Conservation (phyloP, 345 rosid species). For the Euphorbia lathyris region DNA sequence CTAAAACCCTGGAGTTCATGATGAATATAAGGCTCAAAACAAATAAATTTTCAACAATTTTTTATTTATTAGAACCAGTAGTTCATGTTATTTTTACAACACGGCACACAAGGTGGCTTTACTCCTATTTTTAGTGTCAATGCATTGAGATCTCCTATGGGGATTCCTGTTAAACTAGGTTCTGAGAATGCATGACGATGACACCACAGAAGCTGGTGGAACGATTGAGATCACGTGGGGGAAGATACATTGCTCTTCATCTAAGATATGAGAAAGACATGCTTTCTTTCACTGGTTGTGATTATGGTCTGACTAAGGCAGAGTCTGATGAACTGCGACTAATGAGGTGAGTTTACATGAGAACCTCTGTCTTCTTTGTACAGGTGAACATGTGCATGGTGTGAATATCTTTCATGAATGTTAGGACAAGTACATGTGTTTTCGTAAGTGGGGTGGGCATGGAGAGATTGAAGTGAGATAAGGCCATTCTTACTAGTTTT, state of each 20-base stretch:
- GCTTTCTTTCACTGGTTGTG: constrained; percentile 94
- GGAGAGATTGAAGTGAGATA: background rate
- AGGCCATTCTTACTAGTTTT: background rate
- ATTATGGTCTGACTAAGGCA: constrained; percentile 68
- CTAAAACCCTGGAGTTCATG: background rate
- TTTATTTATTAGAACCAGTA: constrained; percentile 6
- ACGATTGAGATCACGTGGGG: constrained; percentile 72
- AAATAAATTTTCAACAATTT: background rate
- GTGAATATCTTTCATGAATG: background rate
- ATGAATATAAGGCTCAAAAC: background rate
- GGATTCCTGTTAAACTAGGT: constrained; percentile 89
- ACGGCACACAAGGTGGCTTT: constrained; percentile 10
- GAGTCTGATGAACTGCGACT: constrained; percentile 80
- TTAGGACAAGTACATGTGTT: background rate
- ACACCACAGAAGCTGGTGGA: constrained; percentile 95
- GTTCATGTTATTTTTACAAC: constrained; percentile 7
- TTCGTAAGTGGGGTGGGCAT: background rate
- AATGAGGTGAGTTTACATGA: constrained; percentile 55
- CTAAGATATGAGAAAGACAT: constrained; percentile 94
- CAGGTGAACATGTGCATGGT: background rate
- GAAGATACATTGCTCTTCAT: constrained; percentile 85
- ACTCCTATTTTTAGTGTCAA: constrained; percentile 32
- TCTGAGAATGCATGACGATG: constrained; percentile 88
- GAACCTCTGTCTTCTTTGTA: background rate
- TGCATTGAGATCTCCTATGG: constrained; percentile 89